Percentiles rank a stretch among this genome's conserved stretches.
phyloP scores from a whole-genome alignment of 2,329 filamentous ascomycete genomes.

The Xylaria sp. region DNA sequence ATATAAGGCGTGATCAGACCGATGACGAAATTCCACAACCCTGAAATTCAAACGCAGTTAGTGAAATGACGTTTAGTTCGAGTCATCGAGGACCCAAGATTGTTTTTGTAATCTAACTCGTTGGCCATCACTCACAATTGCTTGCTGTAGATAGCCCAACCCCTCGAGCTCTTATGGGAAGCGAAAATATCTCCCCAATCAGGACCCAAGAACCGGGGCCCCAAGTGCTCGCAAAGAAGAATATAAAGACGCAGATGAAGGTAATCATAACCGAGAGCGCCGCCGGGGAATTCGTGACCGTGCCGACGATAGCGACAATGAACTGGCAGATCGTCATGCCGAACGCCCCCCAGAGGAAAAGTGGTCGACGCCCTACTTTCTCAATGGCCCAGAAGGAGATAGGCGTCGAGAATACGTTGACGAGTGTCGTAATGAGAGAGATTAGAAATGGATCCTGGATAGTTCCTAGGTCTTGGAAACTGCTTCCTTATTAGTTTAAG shows the following conservation, averaged over 20 bases:
- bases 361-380: slow-evolving; percentile 79
- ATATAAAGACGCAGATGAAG: slow-evolving; percentile 93
- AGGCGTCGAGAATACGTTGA: slow-evolving; percentile 88
- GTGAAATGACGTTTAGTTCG: not conserved
- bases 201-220: slow-evolving; percentile 80
- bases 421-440: slow-evolving; percentile 84
- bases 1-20: slow-evolving; percentile 78
- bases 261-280: slow-evolving; percentile 79
- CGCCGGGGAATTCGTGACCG: slow-evolving; percentile 57
- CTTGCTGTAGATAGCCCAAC: slow-evolving; percentile 87
- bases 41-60: slow-evolving; percentile 8
- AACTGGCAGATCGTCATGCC: slow-evolving; percentile 91
- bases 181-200: slow-evolving; percentile 90
- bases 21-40: slow-evolving; percentile 83
- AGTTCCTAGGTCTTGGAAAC: slow-evolving; percentile 78
- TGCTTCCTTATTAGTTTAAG: slow-evolving; percentile 20
- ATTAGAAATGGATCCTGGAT: slow-evolving; percentile 84
- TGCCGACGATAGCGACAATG: slow-evolving; percentile 80
- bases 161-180: slow-evolving; percentile 88
- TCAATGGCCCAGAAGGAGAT: slow-evolving; percentile 90
- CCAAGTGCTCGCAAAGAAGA: slow-evolving; percentile 92
- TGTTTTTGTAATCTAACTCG: not conserved
- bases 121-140: slow-evolving; percentile 66
- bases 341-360: slow-evolving; percentile 80
- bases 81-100: not conserved